Evolutionary conservation across 1,139 yeast species (phyloP), one percentile per base, ranked within the genome.

Genomic region (Ogataea hybrid): DNA sequence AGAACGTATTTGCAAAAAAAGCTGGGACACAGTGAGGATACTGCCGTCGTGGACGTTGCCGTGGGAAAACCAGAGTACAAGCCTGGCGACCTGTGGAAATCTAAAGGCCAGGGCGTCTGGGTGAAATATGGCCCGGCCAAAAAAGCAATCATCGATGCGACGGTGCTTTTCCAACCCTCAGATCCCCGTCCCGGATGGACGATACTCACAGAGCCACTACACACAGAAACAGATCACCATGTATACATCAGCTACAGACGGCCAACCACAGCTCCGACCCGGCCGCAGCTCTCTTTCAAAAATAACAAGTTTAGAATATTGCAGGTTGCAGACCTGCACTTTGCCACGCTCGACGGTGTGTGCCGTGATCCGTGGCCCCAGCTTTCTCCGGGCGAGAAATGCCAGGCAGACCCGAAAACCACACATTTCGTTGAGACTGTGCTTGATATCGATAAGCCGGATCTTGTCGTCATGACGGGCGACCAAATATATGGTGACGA

Each of bases 271-370:
- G 6, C 15, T 6, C 17, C 36, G 3, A 5, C 17, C 6, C 10
- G 12, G 9, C 41, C 36, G 15, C 28, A 32, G 11, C 33, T 38
- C 12, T 15, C 28, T 11, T 27, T 38, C 28, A 20, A 21, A 2
- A 14, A 28, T 10, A 32, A 74, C 2, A 76, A 71, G 49, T 85
- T 84, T 62, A 88, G 85, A 59, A 80, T 90, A 32, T 63, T 87
- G 11, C 97, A 90, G 60, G 75, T 89, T 3, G 94, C 96, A 0
- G 97, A 90, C 60, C 66, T 89, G 45, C 97, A 90, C 61, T 79
- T 84, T 56, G 75, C 88, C 7, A 84, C 92, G 0, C 92, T 90
- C 2, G 70, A 65, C 38, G 96, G 96, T 2, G 61, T 62, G 37
- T 89, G 97, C 56, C 67, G 80, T 40, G 92, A 88, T 59, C 83